phyloP scores from a whole-genome alignment of 768 basidiomycete species.

The Tulasnella sp. region DNA sequence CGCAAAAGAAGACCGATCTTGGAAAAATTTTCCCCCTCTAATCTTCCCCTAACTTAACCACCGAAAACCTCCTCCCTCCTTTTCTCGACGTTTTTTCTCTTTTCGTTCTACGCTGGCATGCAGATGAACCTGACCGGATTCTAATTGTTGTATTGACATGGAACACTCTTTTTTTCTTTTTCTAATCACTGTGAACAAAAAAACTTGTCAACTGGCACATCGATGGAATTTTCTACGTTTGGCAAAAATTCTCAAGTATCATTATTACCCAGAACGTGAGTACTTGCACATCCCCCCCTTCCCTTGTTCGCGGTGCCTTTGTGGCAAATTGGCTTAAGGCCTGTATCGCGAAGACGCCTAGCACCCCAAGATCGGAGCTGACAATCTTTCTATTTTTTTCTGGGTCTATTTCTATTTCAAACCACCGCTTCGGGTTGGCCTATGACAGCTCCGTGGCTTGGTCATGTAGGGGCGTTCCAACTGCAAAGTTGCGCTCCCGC shows the following conservation, averaged over 20 bases:
- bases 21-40: not conserved
- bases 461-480: not conserved
- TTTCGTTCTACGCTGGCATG: slow-evolving; percentile 7
- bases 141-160: slow-evolving; percentile 6
- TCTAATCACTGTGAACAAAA: not conserved
- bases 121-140: not conserved
- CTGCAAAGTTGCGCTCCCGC: slow-evolving; percentile 9
- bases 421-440: not conserved
- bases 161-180: not conserved
- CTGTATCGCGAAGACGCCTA: not conserved
- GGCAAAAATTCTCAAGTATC: slow-evolving; percentile 1
- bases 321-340: not conserved
- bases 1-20: not conserved
- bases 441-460: slow-evolving; percentile 9
- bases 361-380: not conserved
- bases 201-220: not conserved
- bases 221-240: not conserved
- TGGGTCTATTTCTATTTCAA: not conserved
- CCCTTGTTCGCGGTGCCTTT: not conserved
- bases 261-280: slow-evolving; percentile 5
- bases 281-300: not conserved
- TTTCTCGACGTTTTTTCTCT: not conserved
- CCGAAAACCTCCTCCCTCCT: not conserved
- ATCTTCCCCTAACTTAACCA: not conserved
- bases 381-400: not conserved